Evolutionary conservation across 768 basidiomycete genomes (phyloP).

Genomic region (Calocera viscosa): DNA sequence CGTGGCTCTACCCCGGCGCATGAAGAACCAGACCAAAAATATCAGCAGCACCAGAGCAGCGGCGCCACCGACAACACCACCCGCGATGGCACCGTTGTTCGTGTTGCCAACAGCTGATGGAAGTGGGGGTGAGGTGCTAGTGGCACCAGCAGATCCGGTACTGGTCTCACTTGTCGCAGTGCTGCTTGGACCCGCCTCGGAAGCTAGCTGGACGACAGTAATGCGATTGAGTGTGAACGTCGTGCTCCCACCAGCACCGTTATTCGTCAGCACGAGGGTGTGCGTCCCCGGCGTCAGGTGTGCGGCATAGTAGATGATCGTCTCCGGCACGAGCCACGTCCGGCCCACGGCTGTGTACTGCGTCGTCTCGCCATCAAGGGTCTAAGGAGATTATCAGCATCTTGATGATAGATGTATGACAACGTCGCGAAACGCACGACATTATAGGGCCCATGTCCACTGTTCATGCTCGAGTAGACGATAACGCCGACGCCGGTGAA

Average conservation of each 20-base stretch:
- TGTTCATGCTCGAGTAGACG: neutral
- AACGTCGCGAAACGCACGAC: neutral
- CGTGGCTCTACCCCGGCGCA: neutral
- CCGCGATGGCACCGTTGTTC: neutral
- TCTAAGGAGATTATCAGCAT: neutral
- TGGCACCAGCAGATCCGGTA: neutral
- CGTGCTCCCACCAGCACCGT: neutral
- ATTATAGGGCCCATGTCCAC: neutral
- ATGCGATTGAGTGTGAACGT: neutral
- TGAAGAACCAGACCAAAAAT: neutral
- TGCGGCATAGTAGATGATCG: neutral
- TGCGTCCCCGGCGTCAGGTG: neutral
- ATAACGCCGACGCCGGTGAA: neutral
- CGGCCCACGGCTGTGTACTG: neutral
- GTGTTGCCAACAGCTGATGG: neutral
- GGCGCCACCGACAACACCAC: neutral
- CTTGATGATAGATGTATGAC: neutral
- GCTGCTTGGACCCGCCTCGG: neutral
- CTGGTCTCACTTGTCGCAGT: neutral
- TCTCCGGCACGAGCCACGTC: neutral
- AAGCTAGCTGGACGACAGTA: neutral
- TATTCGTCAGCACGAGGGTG: neutral
- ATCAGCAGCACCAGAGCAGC: neutral
- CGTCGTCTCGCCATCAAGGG: neutral
- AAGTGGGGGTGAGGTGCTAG: too few species aligned